These are phyloP conservation scores for Medicago arabica DNA, from an alignment of 306 rosid species.

Conservation along the genomic window DNA sequence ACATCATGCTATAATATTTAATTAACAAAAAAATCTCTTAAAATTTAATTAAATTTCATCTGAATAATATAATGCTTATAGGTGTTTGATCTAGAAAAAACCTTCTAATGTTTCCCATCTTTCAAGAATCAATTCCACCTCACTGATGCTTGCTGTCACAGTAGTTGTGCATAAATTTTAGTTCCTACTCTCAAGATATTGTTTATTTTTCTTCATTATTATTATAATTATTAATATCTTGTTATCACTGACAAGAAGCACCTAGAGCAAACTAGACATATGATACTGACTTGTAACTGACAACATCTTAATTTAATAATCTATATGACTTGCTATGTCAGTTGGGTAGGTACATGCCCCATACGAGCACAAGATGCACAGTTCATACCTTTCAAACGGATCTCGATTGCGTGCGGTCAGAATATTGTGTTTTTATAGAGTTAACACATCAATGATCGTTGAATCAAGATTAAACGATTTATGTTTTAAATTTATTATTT, in stretches of 20 bases:
- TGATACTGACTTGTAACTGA: slow-evolving; percentile 42
- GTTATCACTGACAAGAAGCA: slow-evolving; percentile 43
- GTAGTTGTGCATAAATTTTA: slow-evolving; percentile 30
- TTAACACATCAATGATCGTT: not conserved
- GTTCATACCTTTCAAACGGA: slow-evolving; percentile 19
- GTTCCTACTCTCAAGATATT: slow-evolving; percentile 29
- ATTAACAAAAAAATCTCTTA: not conserved
- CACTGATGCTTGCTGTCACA: slow-evolving; percentile 33
- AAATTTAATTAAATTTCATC: not conserved
- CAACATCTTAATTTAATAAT: slow-evolving; percentile 37
- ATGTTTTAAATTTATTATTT: not conserved
- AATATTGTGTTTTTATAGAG: too few species aligned
- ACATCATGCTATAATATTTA: not conserved
- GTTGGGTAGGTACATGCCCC: slow-evolving; percentile 46
- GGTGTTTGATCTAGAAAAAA: not conserved
- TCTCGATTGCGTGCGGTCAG: not conserved
- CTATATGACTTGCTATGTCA: slow-evolving; percentile 30
- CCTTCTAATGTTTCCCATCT: slow-evolving; percentile 41
- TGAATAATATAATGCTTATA: slow-evolving; percentile 26
- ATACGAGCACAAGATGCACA: slow-evolving; percentile 36
- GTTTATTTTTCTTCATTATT: slow-evolving; percentile 10
- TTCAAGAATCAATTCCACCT: slow-evolving; percentile 35
- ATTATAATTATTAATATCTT: not conserved
- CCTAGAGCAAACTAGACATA: slow-evolving; percentile 38
- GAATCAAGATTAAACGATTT: not conserved